These are phyloP conservation scores for Metschnikowia hibisci DNA, from an alignment of 805 yeast species.

Conservation along the genomic window DNA sequence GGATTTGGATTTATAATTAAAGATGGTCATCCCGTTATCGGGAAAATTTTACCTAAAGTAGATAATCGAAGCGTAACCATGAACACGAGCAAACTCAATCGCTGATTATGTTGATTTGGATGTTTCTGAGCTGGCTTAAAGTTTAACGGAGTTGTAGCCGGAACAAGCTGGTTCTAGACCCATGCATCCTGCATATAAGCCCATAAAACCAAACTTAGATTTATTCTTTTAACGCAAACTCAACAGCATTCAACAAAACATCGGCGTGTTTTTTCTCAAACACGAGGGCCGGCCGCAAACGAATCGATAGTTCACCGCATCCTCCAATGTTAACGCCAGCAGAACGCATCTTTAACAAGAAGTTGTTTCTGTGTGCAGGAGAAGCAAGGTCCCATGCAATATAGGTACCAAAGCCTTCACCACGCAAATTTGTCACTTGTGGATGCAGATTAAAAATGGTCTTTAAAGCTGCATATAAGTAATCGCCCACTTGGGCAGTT, in stretches of 20 bases:
- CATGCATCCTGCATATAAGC: too few relatives aligned
- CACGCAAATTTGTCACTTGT: constrained; percentile 49
- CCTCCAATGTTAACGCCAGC: constrained; percentile 67
- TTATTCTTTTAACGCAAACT: constrained; percentile 21
- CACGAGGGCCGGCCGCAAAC: constrained; percentile 64
- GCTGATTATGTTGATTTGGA: too few relatives aligned
- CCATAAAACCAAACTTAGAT: background rate
- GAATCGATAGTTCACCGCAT: constrained; percentile 54
- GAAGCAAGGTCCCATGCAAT: constrained; percentile 59
- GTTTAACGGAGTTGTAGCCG: too few relatives aligned
- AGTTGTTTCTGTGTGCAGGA: constrained; percentile 41
- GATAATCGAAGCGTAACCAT: too few relatives aligned
- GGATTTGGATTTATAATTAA: too few relatives aligned
- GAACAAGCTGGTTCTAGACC: too few relatives aligned
- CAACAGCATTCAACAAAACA: constrained; percentile 44
- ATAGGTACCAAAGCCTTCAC: constrained; percentile 59
- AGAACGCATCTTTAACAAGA: constrained; percentile 43
- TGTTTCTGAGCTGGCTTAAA: background rate
- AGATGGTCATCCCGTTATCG: too few relatives aligned
- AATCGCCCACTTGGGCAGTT: constrained; percentile 51
- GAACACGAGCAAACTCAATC: too few relatives aligned
- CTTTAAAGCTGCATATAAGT: constrained; percentile 44
- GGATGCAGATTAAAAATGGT: constrained; percentile 40
- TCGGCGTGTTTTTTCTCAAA: constrained; percentile 62
- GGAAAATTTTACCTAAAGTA: too few relatives aligned